Base-by-base conservation (phyloP, 2,329 filamentous ascomycete genomes). In the Drechslerella dactyloides region DNA sequence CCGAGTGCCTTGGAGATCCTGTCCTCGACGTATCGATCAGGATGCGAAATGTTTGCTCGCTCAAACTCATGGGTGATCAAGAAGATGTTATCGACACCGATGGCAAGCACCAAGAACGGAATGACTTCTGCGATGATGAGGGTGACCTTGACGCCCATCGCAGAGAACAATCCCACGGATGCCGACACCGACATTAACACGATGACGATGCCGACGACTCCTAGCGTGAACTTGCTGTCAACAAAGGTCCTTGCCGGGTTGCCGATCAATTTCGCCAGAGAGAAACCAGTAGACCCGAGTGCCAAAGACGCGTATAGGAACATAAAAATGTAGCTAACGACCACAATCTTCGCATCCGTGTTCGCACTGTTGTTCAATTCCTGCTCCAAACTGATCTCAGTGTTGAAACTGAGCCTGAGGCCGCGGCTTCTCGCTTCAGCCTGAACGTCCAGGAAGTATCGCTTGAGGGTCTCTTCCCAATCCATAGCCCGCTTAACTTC, bases 1-100 rank as follows among this genome's bases (percentile, higher is more conserved):
- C 94, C 93, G n/a, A 97, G 83, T 1, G 94, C 90, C 77, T 90
- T 89, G 4, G 91, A 89, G 62, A 97, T 88, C 24, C 94, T 86
- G 77, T 93, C 88, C 75, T 96, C 90, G 1, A 99, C 89, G 79
- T 89, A 85, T 74, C 93, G 89, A 77, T 97, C 93, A 0, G 93
- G 91, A 77, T 96, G 90, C 79, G 89, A 96, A 75, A 92, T 82
- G 77, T 99, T 99, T 78, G 97, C 90, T 30, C 94, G 86, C 78
- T 99, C 94, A 69, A 99, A 96, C 80, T 99, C 94, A 80, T 99
- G 94, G 0, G 99, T 94, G 69, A 99, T 96, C 63, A 99, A 83
- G 81, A 99, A 99, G 77, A 99, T 97, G 78, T 99, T 99, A 84
- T 99, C 94, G 1, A 99, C 96, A 51, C 94, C 94, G 27, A 99